phyloP scores from a whole-genome alignment of 345 rosid species.

The Toxicodendron radicans region DNA sequence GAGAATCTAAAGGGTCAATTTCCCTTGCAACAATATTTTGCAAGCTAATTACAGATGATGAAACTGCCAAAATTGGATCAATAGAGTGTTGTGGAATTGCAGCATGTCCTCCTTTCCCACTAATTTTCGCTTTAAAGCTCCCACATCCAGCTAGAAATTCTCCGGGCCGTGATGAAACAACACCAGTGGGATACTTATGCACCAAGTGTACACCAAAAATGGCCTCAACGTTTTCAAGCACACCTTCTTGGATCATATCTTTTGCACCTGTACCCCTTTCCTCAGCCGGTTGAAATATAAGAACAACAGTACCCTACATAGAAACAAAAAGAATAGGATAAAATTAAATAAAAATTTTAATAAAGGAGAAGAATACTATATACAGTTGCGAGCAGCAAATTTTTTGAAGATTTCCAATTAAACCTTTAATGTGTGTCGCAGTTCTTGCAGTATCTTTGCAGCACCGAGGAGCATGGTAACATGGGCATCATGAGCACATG shows the following conservation, averaged over 20 bases:
- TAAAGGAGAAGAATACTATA: not conserved
- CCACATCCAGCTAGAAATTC: constrained; percentile 70
- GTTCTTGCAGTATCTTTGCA: constrained; percentile 54
- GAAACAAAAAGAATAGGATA: not conserved
- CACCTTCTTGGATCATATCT: constrained; percentile 52
- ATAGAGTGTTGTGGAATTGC: constrained; percentile 51
- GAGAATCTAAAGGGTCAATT: constrained; percentile 62
- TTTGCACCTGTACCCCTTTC: constrained; percentile 61
- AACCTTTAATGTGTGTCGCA: constrained; percentile 41
- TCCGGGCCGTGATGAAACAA: constrained; percentile 50
- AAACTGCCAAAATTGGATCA: constrained; percentile 66
- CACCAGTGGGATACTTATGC: constrained; percentile 37
- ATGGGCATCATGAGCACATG: constrained; percentile 60
- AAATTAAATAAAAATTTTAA: not conserved
- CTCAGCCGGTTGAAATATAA: constrained; percentile 74
- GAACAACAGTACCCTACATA: constrained; percentile 57
- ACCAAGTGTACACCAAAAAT: constrained; percentile 58
- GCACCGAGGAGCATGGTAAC: constrained; percentile 64
- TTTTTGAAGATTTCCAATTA: not conserved
- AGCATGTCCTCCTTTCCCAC: constrained; percentile 61
- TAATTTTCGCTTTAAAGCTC: constrained; percentile 53
- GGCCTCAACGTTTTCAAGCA: constrained; percentile 52
- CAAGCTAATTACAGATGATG: constrained; percentile 54
- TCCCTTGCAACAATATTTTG: constrained; percentile 66
- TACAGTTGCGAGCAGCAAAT: not conserved